Base-by-base conservation (phyloP, 2,329 filamentous ascomycete genomes). In the Penicillium polonicum region DNA sequence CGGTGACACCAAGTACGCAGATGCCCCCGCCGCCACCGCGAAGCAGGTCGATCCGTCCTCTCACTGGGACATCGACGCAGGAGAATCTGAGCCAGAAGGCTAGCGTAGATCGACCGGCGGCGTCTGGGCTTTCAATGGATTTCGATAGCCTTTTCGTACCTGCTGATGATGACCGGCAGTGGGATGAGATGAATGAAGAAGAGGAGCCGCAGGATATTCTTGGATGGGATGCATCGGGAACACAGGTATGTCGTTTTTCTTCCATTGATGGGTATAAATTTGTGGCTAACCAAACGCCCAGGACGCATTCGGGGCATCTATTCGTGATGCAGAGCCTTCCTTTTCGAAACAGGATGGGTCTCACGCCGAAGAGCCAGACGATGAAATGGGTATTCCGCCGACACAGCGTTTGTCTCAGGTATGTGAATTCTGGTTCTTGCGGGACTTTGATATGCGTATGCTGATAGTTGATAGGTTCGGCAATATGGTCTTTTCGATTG, bases 81-180 rank as follows among this genome's bases (percentile, higher is more conserved):
- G 63, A 66, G 35, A 60, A 64, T 48, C 51, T 67, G 27, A 61
- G 62, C 29, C 64, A 60, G 25, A 59, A 27, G 13, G 46, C 64
- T 41, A 65, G 65, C 50, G 60, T 60, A 33, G 69, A 72, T 51
- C 59, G 55, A 27, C 70, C 73, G 35, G 65, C 72, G 21, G 66
- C 73, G 3, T 60, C 61, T 23, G 59, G 58, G 2, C 52, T 56
- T 48, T 63, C 61, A 67, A 74, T 78, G 55, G 78, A 79, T 52
- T 77, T 81, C 25, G 82, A 87, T 52, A 85, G 82, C 64, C 74
- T 88, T 6, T 88, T 88, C 65, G 79, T 88, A 46, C 81, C 83
- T 15, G 78, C 77, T n/a, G 82, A 86, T 57, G 83, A 86, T 58
- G 83, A 87, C 63, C 76, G 76, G 38, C 77, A 79, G 52, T 88